Base-by-base conservation (phyloP, 2,329 filamentous ascomycete species). In the Paracorniculantispora psalliotae region DNA sequence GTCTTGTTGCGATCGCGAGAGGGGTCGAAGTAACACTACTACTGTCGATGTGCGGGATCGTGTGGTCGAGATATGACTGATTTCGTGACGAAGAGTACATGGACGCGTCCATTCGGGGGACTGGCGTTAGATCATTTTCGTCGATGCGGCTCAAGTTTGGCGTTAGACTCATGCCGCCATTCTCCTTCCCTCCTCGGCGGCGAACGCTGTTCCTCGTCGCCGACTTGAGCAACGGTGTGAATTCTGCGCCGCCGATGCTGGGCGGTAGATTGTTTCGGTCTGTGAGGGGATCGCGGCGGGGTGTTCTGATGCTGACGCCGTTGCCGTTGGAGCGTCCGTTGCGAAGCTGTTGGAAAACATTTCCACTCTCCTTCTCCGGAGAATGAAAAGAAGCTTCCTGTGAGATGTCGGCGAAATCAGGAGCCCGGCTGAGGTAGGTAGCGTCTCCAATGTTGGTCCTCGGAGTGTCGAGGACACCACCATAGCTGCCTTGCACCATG, bases 191-290 rank as follows among this genome's bases (percentile, higher is more conserved):
- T 70, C 82, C 84, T 73, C 70, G 82, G 62, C 75, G 83, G 73
- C 79, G 87, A 77, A 78, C 89, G 81, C 78, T 91, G 78, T 80
- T 92, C 79, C 77, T 81, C 69, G 83, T 88, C n/a, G 82, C 86
- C 25, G 78, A 91, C 73, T 96, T 96, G 70, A 99, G 84, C 65
- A 99, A 78, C 0, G 96, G 94, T 0, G 94, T 99, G 72, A 99
- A 99, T 68, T 99, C 96, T 66, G 86, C 87, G 57, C 83, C 84
- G 47, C 79, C 83, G 44, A 87, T 75, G 63, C 82, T 81, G 39
- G 80, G 78, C 23, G 87, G 88, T 23, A 91, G 79, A 67, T 91
- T 94, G 67, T 84, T 84, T 65, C 86, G 82, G 72, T 90, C 85
- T 62, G 83, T 82, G 44, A 96, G 81, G 21, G 88, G 85, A 19